Evolutionary conservation across 2,329 filamentous ascomycete species (phyloP), one percentile per base, ranked within the genome.

Genomic region (Didymella segeticola): DNA sequence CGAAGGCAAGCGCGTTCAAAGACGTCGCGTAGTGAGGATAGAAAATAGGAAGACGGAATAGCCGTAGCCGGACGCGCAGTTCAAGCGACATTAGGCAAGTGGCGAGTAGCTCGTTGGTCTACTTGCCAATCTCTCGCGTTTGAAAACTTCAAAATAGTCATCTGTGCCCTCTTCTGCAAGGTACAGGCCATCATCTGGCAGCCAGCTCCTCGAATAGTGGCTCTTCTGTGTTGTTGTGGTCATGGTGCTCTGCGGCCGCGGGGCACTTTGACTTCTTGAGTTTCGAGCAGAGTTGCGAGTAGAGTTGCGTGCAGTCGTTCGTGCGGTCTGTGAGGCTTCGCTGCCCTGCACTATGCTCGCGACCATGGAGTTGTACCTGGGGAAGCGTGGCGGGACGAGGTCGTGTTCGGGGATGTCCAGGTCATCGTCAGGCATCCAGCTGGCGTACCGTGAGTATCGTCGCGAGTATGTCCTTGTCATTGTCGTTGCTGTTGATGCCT

Each of bases 61-160:
- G 42, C 19, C 27, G 49, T 42, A 17, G 23, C 6, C 23, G n/a
- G 12, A 26, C 27, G 26, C 10, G 29, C 10, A 6, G 14, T 22
- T 9, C 8, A n/a, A 25, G n/a, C 3, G 12, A 22, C 14, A 11
- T 33, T 47, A 48, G 31, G 59, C 58, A 43, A 66, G 49, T 15
- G 64, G 64, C 19, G 64, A 66, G 30, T 68, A 68, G 39, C 56
- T 67, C 15, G 60, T 64, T 5, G 61, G 61, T 23, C 62, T 52
- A 53, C 46, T 61, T 9, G 42, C 51, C 31, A 63, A 37, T 26
- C 48, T 54, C 17, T 51, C 48, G 37, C 58, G 49, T 27, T 47
- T 46, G 23, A 61, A 65, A 14, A 57, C 57, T 30, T 56, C 58
- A 42, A 59, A 66, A 12, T 53, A 56, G 39, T 63, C 58, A 5